A percentile compares a stretch with the other conserved stretches of the same genome.
phyloP scores from a whole-genome alignment of 176 grass and related monocot species.

The Oryza brachyantha region DNA sequence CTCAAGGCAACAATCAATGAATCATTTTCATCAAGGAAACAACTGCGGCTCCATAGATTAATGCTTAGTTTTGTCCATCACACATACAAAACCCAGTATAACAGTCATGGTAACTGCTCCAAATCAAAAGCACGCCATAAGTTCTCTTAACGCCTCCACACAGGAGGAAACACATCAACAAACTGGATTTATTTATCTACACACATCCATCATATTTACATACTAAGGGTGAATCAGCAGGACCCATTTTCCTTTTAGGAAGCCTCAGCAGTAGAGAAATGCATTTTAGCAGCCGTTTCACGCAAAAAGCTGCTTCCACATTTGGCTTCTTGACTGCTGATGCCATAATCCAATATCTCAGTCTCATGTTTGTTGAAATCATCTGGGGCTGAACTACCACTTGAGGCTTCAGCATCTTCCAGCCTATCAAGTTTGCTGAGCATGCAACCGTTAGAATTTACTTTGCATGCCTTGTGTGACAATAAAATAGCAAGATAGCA shows the following conservation, averaged over 20 bases:
- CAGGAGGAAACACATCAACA: constrained; percentile 4
- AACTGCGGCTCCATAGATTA: neutral
- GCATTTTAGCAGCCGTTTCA: constrained; percentile 45
- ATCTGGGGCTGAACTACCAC: neutral
- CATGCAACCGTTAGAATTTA: neutral
- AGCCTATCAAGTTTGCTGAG: constrained; percentile 14
- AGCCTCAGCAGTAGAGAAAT: constrained; percentile 57
- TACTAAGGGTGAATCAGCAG: neutral
- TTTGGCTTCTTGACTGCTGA: constrained; percentile 49
- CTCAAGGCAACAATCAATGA: neutral
- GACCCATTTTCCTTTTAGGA: constrained; percentile 27
- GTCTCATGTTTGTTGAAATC: constrained; percentile 13
- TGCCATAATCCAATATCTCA: constrained; percentile 41
- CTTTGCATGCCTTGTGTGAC: neutral
- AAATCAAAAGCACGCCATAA: constrained; percentile 7
- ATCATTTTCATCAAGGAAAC: neutral
- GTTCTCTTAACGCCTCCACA: constrained; percentile 3
- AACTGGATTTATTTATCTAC: constrained; percentile 55
- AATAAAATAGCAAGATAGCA: neutral
- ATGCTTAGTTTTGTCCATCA: constrained; percentile 13
- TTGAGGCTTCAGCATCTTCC: constrained; percentile 12
- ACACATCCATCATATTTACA: constrained; percentile 50
- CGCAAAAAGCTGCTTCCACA: constrained; percentile 65
- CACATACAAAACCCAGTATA: constrained; percentile 20
- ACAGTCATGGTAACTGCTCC: constrained; percentile 22